These are phyloP conservation scores for Protomyces inundatus DNA, from an alignment of 1,139 yeast genomes.

Conservation along the genomic window DNA sequence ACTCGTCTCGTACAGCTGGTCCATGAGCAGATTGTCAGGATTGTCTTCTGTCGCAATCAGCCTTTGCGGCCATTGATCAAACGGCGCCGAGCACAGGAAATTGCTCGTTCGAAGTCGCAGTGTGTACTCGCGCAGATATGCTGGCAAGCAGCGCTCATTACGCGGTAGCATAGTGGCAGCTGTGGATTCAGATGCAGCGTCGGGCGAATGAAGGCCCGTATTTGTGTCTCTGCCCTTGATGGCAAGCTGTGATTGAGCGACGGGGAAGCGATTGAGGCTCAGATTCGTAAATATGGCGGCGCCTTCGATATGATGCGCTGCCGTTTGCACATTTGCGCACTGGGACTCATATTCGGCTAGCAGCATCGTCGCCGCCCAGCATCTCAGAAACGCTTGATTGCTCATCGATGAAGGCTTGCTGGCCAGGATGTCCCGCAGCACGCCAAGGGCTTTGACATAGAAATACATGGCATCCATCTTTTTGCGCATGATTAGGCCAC, in stretches of 20 bases:
- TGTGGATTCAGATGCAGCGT: neutral
- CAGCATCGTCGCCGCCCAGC: conserved; percentile 21
- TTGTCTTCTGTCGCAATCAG: neutral
- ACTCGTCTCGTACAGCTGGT: conserved; percentile 6
- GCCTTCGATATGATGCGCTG: conserved; percentile 16
- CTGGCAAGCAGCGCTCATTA: conserved; percentile 20
- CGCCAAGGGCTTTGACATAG: conserved; percentile 4
- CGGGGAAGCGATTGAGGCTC: neutral
- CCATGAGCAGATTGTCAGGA: conserved; percentile 9
- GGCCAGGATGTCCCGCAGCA: conserved; percentile 7
- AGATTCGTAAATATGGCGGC: conserved; percentile 12
- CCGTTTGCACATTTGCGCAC: conserved; percentile 5
- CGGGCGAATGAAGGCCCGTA: neutral
- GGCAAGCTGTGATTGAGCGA: neutral
- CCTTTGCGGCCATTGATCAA: conserved; percentile 9
- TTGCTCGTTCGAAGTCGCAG: conserved; percentile 16
- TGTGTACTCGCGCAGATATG: conserved; percentile 3
- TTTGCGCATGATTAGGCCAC: conserved; percentile 8
- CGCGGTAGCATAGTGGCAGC: neutral
- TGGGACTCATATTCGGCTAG: conserved; percentile 17
- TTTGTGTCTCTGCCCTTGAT: too few species aligned
- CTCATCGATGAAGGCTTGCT: neutral
- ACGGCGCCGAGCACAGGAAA: conserved; percentile 5
- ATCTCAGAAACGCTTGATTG: conserved; percentile 13
- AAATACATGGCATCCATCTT: neutral